Base-by-base conservation (phyloP, 2,329 filamentous ascomycete genomes). In the Hymenoscyphus salicellus region DNA sequence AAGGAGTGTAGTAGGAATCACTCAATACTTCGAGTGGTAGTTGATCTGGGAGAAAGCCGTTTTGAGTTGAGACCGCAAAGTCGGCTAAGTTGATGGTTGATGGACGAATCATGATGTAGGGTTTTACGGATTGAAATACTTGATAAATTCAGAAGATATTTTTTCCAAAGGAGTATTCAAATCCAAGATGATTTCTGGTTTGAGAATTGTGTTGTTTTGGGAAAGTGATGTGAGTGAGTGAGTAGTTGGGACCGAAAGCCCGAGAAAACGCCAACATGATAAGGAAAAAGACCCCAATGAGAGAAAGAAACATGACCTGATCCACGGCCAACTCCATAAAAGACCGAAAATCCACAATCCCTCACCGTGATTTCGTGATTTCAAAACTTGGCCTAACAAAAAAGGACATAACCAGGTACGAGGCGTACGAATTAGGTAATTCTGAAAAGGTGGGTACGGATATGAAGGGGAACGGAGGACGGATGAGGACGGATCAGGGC, bases 41-140 rank as follows among this genome's bases (percentile, higher is more conserved):
- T 23, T 89, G 78, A 20, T 87, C 80, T 0, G 93, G 91, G 5
- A 97, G 84, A 75, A 97, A 97, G 43, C 92, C 93, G 76, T 91
- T 66, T 55, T 60, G 49, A 32, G 56, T 41, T 10, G 73, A 74
- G n/a, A 75, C 66, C 6, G 61, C 64, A 60, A 66, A 75, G 4
- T 71, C 69, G 11, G 64, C 63, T 17, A 74, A 61, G 14, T 69
- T 68, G 56, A 72, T 60, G 57, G 71, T 68, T 8, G 71, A 64
- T 10, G 71, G 68, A 52, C 68, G 66, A n/a, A 72, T 57, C 72
- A 74, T 74, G 28, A n/a, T 69, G 23, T 41, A 57, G 26, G 41
- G 20, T 23, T 14, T 5, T 14, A 41, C 38, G 10, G 11, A 26
- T 28, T 28, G 26, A 14, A 28, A 59, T 10, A 38, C 5, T 23